Evolutionary conservation across 1,284 basidiomycete genomes (phyloP).

Genomic region (Malassezia yamatoensis): DNA sequence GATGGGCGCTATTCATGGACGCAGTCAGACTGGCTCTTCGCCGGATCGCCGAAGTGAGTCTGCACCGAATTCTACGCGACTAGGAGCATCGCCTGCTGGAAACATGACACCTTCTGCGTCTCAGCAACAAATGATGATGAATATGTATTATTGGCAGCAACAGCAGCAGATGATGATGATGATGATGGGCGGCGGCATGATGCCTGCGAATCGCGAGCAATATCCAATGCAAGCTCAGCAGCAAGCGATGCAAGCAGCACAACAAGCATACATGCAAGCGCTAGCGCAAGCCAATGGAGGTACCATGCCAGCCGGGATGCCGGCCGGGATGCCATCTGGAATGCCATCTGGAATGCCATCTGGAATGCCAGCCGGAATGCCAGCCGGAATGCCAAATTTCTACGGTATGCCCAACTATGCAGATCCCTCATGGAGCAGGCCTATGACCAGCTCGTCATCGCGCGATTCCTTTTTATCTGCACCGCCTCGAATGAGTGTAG

Average conservation of each 20-base stretch:
- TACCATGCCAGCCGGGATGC: background rate
- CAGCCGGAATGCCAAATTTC: background rate
- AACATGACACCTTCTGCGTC: background rate
- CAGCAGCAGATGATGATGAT: slow-evolving; percentile 21
- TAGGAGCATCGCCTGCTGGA: background rate
- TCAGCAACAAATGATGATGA: slow-evolving; percentile 50
- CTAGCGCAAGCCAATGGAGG: slow-evolving; percentile 2
- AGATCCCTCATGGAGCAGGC: background rate
- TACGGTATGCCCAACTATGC: background rate
- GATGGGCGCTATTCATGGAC: slow-evolving; percentile 85
- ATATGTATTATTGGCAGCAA: slow-evolving; percentile 21
- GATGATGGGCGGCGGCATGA: slow-evolving; percentile 51
- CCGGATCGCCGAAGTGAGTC: slow-evolving; percentile 49
- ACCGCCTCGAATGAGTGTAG: background rate
- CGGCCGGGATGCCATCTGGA: background rate
- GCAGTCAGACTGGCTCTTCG: slow-evolving; percentile 65
- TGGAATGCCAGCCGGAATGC: background rate
- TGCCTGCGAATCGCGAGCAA: slow-evolving; percentile 23
- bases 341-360: background rate
- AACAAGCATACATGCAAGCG: slow-evolving; percentile 44
- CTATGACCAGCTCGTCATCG: background rate
- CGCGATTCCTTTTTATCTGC: background rate
- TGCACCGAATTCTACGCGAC: slow-evolving; percentile 59
- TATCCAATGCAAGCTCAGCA: slow-evolving; percentile 27
- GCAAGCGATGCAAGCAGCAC: slow-evolving; percentile 40